Evolutionary conservation across 2,329 filamentous ascomycete genomes (phyloP).

Genomic region (Sarocladiaceae sp.): DNA sequence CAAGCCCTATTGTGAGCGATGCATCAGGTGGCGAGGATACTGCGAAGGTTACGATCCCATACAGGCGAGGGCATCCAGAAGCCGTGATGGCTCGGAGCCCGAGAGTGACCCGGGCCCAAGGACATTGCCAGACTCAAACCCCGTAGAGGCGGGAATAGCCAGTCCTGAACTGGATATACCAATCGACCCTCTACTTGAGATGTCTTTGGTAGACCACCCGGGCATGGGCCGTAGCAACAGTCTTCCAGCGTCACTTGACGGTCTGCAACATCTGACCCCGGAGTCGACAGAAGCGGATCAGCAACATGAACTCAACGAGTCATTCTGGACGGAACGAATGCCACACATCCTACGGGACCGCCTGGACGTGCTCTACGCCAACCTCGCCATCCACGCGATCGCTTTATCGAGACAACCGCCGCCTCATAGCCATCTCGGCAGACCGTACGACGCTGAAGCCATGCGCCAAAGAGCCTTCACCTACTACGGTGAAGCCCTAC

Average conservation of each 20-base stretch:
- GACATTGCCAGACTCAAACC: background rate
- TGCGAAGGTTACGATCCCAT: constrained; percentile 22
- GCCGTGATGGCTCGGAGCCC: background rate
- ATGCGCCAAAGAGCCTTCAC: constrained; percentile 1
- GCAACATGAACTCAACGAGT: background rate
- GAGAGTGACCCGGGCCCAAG: background rate
- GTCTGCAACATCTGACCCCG: background rate
- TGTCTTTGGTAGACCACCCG: constrained; percentile 1
- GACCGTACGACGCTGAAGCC: constrained; percentile 13
- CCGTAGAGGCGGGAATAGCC: background rate
- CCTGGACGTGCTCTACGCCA: constrained; percentile 28
- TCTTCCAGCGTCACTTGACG: background rate
- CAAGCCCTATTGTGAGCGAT: constrained; percentile 23
- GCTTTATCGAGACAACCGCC: constrained; percentile 20
- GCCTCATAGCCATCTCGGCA: constrained; percentile 10
- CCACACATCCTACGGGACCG: constrained; percentile 27
- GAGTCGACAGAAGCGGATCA: background rate
- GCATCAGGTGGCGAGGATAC: constrained; percentile 24
- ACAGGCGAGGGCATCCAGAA: background rate
- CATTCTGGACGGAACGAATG: constrained; percentile 29
- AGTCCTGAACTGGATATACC: background rate
- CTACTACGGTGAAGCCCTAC: constrained; percentile 24
- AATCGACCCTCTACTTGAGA: constrained; percentile 3
- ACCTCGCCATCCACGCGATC: constrained; percentile 29
- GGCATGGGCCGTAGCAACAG: constrained; percentile 7